A percentile compares a stretch with the other conserved stretches of the same genome.
phyloP scores from a whole-genome alignment of 495 filamentous ascomycete genomes.

The Tuber calosporum region DNA sequence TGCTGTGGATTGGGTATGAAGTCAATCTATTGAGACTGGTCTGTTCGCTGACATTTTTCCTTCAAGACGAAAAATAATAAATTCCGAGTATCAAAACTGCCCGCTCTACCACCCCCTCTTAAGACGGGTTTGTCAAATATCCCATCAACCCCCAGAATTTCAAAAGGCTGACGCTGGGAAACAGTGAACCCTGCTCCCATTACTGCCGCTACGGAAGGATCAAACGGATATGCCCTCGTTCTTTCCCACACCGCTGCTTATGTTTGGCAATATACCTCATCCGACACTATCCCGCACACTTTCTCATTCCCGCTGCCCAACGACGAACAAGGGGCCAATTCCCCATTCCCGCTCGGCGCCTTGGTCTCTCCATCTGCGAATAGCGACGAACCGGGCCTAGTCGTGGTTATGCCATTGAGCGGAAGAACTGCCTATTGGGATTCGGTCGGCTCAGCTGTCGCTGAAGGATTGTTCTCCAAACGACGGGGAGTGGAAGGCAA shows the following conservation, averaged over 20 bases:
- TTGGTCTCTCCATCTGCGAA: constrained; percentile 67
- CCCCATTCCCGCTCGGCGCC: constrained; percentile 66
- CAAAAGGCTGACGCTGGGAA: constrained; percentile 25
- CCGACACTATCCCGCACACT: constrained; percentile 58
- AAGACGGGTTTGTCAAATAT: constrained; percentile 44
- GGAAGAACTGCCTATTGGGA: constrained; percentile 94
- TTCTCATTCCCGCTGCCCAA: constrained; percentile 66
- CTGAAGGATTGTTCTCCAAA: constrained; percentile 39
- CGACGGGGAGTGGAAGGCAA: constrained; percentile 53
- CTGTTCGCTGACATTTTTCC: constrained; percentile 19
- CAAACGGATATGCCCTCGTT: constrained; percentile 66
- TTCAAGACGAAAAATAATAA: constrained; percentile 74
- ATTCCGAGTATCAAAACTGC: constrained; percentile 77
- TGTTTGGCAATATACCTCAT: constrained; percentile 77
- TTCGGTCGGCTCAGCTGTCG: constrained; percentile 52
- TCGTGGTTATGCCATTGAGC: constrained; percentile 71
- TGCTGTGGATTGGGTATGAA: constrained; percentile 36
- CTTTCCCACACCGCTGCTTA: constrained; percentile 72
- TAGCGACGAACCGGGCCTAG: constrained; percentile 68
- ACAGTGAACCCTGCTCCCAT: constrained; percentile 32
- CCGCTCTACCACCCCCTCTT: constrained; percentile 68
- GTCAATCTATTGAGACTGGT: not conserved
- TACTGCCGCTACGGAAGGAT: constrained; percentile 44
- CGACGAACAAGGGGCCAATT: constrained; percentile 52
- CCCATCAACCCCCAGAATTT: constrained; percentile 35